Base-by-base conservation (phyloP, 441 rosid genomes). In the Manihot esculenta region DNA sequence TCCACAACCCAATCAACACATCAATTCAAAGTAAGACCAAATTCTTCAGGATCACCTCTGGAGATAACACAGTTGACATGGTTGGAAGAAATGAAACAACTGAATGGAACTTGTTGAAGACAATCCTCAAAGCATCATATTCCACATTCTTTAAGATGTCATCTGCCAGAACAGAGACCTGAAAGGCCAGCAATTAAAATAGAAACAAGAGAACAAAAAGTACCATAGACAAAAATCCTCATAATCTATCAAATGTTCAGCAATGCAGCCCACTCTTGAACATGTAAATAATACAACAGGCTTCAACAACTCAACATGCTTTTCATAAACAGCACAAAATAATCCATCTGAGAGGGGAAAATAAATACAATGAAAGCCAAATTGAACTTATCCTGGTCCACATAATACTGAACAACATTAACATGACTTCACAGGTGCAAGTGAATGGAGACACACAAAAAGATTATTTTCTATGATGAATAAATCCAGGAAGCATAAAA, bases 121-220 rank as follows among this genome's bases (percentile, higher is more conserved):
- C 78, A 80, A 95, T 83, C 85, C 97, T 90, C 73, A 95, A 63
- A 70, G 98, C 98, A 77, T 92, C 99, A 74, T 72, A 95, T 69
- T 95, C 93, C 50, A 95, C 98, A 72, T 91, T 95, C 81, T 91
- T 93, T 70, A 94, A 78, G 77, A 95, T 89, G 74, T 95, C 99
- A 82, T 95, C 98, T 70, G 99, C 99, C 57, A 95, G 80, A 70
- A 88, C 96, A 49, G 98, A 89, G 55, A 95, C 96, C 99, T 94
- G 86, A 72, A 72, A 72, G 23, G 63, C 61, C 68, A 70, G 75
- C 18, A 72, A 67, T 41, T 68, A 41, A 1, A 45, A 63, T 33
- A 4, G 42, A 64, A 64, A 44, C 35, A 41, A 18, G 70, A 50
- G 67, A 54, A 26, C 51, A 38, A 48, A 64, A 15, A 62, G 10